Conservation (phyloP, 108 stramenopile genomes). For the Asterionellopsis glacialis region DNA sequence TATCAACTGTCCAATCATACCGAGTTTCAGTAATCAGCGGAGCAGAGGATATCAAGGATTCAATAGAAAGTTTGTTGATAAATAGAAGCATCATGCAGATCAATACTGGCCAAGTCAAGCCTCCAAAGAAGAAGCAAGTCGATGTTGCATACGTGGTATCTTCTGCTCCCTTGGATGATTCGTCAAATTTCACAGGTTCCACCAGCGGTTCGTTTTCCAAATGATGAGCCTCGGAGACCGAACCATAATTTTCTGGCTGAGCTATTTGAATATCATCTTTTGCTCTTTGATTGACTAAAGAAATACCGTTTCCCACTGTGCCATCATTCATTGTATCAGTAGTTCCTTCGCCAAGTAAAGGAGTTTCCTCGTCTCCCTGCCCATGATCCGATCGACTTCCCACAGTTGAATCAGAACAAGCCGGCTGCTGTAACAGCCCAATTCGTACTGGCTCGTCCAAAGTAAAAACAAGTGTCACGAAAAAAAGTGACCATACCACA, state of each 20-base stretch:
- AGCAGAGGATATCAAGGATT: slow-evolving; percentile 51
- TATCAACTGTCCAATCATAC: slow-evolving; percentile 55
- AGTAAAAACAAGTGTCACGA: slow-evolving; percentile 25
- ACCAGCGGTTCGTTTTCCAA: not conserved
- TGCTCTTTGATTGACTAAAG: slow-evolving; percentile 18
- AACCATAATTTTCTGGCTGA: too few species aligned
- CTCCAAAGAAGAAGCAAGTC: slow-evolving; percentile 8
- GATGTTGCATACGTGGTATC: slow-evolving; percentile 7
- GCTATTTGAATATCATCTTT: too few species aligned
- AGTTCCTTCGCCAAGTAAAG: not conserved
- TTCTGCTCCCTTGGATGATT: not conserved
- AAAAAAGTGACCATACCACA: slow-evolving; percentile 57
- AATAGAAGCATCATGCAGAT: slow-evolving; percentile 56
- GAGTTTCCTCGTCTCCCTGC: slow-evolving; percentile 21
- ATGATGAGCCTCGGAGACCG: too few species aligned
- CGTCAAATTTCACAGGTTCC: not conserved
- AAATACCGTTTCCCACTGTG: slow-evolving; percentile 26
- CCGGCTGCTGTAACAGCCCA: slow-evolving; percentile 50
- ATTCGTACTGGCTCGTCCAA: slow-evolving; percentile 60
- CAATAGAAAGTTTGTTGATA: slow-evolving; percentile 62
- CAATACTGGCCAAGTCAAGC: slow-evolving; percentile 32
- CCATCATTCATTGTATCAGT: slow-evolving; percentile 25
- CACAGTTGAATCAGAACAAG: not conserved
- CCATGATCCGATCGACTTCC: not conserved
- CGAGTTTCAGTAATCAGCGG: slow-evolving; percentile 67